A percentile compares a stretch with the other conserved stretches of the same genome.
Conservation (phyloP, 192 early-diverging fungal genomes). For the Backusella tarrabulga region DNA sequence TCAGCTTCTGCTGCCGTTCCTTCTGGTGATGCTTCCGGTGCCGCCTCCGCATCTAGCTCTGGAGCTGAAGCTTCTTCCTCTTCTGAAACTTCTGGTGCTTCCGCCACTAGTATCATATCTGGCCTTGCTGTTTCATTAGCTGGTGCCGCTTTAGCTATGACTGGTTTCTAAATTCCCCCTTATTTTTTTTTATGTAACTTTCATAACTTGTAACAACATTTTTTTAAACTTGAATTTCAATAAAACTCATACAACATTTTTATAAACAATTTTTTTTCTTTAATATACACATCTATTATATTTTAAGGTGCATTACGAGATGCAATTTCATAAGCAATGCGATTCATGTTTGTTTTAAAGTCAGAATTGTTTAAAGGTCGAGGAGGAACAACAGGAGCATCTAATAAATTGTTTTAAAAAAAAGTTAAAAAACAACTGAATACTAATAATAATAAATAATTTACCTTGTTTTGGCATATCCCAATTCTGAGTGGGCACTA, state of each 20-base stretch:
- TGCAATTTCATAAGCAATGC: background rate
- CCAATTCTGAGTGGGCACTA: background rate
- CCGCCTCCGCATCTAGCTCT: background rate
- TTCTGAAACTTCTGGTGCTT: background rate
- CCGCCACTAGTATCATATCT: background rate
- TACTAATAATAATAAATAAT: background rate
- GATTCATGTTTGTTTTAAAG: constrained; percentile 1
- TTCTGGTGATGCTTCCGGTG: background rate
- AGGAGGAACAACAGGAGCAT: background rate
- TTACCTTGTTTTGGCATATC: background rate
- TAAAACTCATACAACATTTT: background rate
- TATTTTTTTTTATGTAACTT: background rate
- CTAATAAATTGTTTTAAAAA: background rate
- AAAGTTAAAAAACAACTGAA: background rate
- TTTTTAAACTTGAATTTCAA: background rate
- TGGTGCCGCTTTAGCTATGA: background rate
- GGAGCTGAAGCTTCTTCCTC: background rate
- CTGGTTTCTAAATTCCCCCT: background rate
- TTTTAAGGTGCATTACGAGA: background rate
- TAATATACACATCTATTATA: background rate
- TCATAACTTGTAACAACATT: background rate
- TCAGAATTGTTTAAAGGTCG: background rate
- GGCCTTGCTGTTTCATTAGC: background rate
- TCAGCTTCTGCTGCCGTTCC: background rate
- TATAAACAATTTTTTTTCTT: background rate